A percentile compares a stretch with the other conserved stretches of the same genome.
Conservation (phyloP, 164 flowering plant species). For the Aristolochia fimbriata region DNA sequence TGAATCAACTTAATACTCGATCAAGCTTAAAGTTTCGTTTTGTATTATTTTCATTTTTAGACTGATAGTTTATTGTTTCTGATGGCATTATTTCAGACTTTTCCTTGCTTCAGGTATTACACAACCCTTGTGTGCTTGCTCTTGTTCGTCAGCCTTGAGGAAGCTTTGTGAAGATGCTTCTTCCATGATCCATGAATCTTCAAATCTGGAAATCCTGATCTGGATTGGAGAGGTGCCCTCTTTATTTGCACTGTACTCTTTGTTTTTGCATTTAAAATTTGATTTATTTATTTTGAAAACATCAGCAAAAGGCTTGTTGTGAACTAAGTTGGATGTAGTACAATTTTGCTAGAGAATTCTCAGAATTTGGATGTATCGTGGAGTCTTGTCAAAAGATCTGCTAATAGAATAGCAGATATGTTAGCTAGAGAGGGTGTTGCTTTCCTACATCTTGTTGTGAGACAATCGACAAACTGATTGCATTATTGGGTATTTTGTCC, state of each 20-base stretch:
- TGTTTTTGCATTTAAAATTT: too few relatives aligned
- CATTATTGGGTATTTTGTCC: too few relatives aligned
- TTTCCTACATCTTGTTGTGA: too few relatives aligned
- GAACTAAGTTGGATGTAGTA: too few relatives aligned
- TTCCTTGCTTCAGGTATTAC: slow-evolving; percentile 83
- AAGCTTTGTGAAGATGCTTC: slow-evolving; percentile 89
- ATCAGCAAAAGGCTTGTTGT: too few relatives aligned
- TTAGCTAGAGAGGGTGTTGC: too few relatives aligned
- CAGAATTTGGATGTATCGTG: too few relatives aligned
- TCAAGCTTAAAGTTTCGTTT: background rate
- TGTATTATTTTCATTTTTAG: background rate
- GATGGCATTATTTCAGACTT: slow-evolving; percentile 49
- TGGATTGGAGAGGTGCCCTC: slow-evolving; percentile 87
- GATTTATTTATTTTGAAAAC: too few relatives aligned
- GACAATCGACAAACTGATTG: too few relatives aligned
- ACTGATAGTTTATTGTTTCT: slow-evolving; percentile 9
- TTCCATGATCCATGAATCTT: slow-evolving; percentile 46
- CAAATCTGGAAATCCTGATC: slow-evolving; percentile 75
- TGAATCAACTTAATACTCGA: background rate
- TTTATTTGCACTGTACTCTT: background rate
- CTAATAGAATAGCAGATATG: too few relatives aligned
- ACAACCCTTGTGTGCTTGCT: slow-evolving; percentile 49
- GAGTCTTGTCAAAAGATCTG: too few relatives aligned
- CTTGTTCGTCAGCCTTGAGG: slow-evolving; percentile 80
- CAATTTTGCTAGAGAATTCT: too few relatives aligned